phyloP scores from a whole-genome alignment of 768 basidiomycete species.

The Pluteus cervinus region DNA sequence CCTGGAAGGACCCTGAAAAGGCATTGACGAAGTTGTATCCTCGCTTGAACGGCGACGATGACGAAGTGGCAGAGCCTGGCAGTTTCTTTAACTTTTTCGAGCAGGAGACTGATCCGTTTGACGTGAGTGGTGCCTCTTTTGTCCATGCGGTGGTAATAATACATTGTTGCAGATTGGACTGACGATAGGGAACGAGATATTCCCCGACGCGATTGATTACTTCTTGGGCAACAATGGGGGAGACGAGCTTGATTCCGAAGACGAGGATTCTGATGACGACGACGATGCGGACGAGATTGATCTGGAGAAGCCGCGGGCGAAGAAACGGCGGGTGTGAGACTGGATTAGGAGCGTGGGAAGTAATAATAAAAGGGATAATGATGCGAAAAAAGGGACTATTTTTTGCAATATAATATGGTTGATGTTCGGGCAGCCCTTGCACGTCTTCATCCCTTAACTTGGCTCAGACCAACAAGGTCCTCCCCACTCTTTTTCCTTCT shows the following conservation, averaged over 20 bases:
- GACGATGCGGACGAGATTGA: constrained; percentile 85
- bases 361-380: not conserved
- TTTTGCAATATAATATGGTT: not conserved
- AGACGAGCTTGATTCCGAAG: constrained; percentile 59
- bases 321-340: constrained; percentile 61
- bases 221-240: constrained; percentile 65
- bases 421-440: not conserved
- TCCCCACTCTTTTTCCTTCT: constrained; percentile 7
- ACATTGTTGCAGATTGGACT: constrained; percentile 52
- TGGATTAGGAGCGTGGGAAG: not conserved
- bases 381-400: not conserved
- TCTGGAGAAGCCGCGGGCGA: constrained; percentile 74
- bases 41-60: constrained; percentile 52
- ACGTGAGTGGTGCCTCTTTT: constrained; percentile 40
- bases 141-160: not conserved
- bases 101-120: constrained; percentile 52
- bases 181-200: constrained; percentile 70
- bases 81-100: constrained; percentile 91
- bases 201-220: constrained; percentile 75
- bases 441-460: not conserved
- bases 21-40: constrained; percentile 79
- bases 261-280: constrained; percentile 52
- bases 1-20: constrained; percentile 77
- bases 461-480: not conserved
- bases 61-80: constrained; percentile 58